These are phyloP conservation scores for Teratosphaeria pseudoeucalypti DNA, from an alignment of 2,329 filamentous ascomycete species.

Conservation along the genomic window DNA sequence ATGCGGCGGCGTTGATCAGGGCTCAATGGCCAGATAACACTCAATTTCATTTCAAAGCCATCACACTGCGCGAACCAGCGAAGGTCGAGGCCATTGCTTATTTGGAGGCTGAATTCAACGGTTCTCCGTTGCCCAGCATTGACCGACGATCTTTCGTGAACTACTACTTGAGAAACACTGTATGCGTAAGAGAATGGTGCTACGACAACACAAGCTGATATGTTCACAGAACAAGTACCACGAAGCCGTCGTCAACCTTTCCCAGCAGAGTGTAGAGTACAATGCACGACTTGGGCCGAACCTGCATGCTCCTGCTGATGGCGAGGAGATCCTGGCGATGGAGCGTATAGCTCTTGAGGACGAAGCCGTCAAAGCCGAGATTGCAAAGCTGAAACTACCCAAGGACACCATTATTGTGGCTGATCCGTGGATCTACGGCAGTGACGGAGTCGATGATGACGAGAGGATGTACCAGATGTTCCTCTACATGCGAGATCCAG, in stretches of 20 bases:
- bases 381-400: slow-evolving; percentile 50
- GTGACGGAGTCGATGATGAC: slow-evolving; percentile 39
- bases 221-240: slow-evolving; percentile 47
- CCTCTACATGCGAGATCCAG: slow-evolving; percentile 54
- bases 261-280: slow-evolving; percentile 40
- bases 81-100: slow-evolving; percentile 24
- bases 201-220: slow-evolving; percentile 1
- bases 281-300: slow-evolving; percentile 50
- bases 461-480: slow-evolving; percentile 46
- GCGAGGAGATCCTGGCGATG: slow-evolving; percentile 49
- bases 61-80: slow-evolving; percentile 36
- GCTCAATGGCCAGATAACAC: slow-evolving; percentile 45
- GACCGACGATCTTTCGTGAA: slow-evolving; percentile 42
- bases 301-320: slow-evolving; percentile 47
- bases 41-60: slow-evolving; percentile 54
- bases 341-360: slow-evolving; percentile 48
- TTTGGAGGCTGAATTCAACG: slow-evolving; percentile 22
- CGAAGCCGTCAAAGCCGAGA: slow-evolving; percentile 46
- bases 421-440: slow-evolving; percentile 61
- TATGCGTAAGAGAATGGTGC: slow-evolving; percentile 22
- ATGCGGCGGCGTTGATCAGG: slow-evolving; percentile 40
- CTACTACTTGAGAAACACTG: slow-evolving; percentile 50
- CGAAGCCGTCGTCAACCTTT: slow-evolving; percentile 49
- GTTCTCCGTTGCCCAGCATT: slow-evolving; percentile 33
- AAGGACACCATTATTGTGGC: slow-evolving; percentile 46